Percentiles rank a stretch among this genome's conserved stretches.
Evolutionary conservation across 1,139 yeast genomes (phyloP).

Genomic region (Yarrowia galli): DNA sequence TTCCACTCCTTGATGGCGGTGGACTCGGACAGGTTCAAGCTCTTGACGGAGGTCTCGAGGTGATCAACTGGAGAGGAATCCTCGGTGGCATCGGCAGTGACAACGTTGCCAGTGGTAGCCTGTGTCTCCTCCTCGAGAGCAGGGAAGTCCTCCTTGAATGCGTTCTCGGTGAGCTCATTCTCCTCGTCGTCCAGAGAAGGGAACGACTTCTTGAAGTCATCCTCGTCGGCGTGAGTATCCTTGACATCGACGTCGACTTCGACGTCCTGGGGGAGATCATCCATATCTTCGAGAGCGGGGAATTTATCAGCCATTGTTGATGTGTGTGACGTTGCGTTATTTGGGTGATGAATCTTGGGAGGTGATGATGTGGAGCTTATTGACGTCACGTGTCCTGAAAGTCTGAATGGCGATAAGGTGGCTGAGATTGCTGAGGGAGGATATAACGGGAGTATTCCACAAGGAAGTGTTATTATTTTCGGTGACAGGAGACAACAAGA

Average conservation of each 20-base stretch:
- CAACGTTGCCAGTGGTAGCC: conserved; percentile 30
- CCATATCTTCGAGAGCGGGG: conserved; percentile 74
- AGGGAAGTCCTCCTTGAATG: conserved; percentile 61
- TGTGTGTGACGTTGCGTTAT: conserved; percentile 35
- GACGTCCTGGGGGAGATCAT: conserved; percentile 43
- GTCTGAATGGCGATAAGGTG: conserved; percentile 6
- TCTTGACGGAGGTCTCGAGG: conserved; percentile 38
- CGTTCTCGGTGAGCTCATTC: conserved; percentile 78
- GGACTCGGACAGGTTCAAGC: conserved; percentile 50
- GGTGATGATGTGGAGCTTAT: conserved; percentile 39
- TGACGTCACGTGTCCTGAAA: conserved; percentile 21
- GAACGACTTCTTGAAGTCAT: conserved; percentile 58
- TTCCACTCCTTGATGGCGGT: conserved; percentile 70
- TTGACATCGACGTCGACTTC: conserved; percentile 40
- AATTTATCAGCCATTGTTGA: conserved; percentile 78
- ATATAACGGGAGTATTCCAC: no score
- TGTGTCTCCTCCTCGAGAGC: conserved; percentile 52
- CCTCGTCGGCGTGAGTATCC: conserved; percentile 51
- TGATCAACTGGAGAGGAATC: conserved; percentile 45
- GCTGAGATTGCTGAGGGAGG: background rate
- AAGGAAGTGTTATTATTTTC: no score
- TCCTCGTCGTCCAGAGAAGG: conserved; percentile 72
- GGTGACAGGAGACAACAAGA: no score
- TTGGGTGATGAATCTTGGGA: conserved; percentile 30
- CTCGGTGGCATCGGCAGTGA: conserved; percentile 38